Base-by-base conservation (phyloP, 305 asterid genomes). In the Fraxinus dipetala region DNA sequence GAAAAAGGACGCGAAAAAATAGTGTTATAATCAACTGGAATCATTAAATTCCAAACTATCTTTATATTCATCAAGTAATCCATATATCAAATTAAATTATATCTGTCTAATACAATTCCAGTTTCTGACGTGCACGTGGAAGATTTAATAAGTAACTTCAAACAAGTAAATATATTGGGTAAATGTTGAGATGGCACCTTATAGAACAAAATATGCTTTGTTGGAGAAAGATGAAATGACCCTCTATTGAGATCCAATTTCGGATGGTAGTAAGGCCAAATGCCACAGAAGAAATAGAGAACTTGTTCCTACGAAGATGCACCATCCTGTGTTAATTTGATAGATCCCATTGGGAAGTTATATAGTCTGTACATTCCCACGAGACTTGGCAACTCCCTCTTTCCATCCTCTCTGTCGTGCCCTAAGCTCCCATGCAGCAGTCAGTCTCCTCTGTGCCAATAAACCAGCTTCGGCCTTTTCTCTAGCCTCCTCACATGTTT, bases 401-500 rank as follows among this genome's bases (percentile, higher is more conserved):
- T 85, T 94, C 99, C 99, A 94, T 79, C 99, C 98, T 84, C 83
- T 91, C 84, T 94, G 93, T 1, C 95, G 96, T 0, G 99, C 99
- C 85, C 99, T 89, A 84, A 74, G 83, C 90, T 91, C 97, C 99
- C 99, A 95, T 82, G 82, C 79, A 69, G 95, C 89, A 7, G 98
- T 92, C 76, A 91, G 83, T 84, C 89, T 93, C 85, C 90, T 92
- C 91, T 95, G 99, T 24, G 89, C 86, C 77, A 85, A 79, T 83
- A 95, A 83, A 84, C 92, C 84, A 28, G 89, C 92, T 85, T 93
- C 97, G 1, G 98, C 90, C 77, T 95, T 95, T 83, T 93, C 99
- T 78, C 98, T 89, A 30, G 99, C 99, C 89, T 90, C 96, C 86
- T 94, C 99, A 79, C 99, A 95, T 1, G 99, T 95, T 79, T 94